phyloP scores from a whole-genome alignment of 75 land plant species.

The Pinus tabuliformis region DNA sequence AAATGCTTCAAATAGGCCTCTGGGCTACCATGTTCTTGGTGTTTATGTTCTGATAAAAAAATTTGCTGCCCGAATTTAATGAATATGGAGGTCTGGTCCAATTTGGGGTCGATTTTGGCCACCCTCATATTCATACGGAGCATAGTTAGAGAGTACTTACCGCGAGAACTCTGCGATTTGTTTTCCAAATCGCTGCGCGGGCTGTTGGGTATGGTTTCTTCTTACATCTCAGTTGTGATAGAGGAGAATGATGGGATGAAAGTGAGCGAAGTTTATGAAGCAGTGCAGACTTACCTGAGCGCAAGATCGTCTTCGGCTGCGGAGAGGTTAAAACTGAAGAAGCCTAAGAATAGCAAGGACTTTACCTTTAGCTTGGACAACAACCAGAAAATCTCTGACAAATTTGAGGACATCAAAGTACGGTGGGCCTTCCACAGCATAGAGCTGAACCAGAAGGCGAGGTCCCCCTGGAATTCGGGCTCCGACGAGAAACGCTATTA shows the following conservation, averaged over 20 bases:
- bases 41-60: too few species aligned
- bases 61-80: too few species aligned
- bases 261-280: slow-evolving; percentile 32
- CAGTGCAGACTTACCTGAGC: slow-evolving; percentile 32
- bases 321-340: slow-evolving; percentile 21
- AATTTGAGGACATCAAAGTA: slow-evolving; percentile 24
- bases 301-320: slow-evolving; percentile 19
- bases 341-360: slow-evolving; percentile 18
- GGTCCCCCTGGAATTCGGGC: not conserved
- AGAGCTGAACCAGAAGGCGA: not conserved
- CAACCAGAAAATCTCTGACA: slow-evolving; percentile 32
- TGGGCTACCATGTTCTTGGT: too few species aligned
- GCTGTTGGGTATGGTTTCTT: slow-evolving; percentile 13
- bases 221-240: slow-evolving; percentile 35
- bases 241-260: slow-evolving; percentile 33
- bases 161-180: slow-evolving; percentile 16
- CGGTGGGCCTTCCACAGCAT: slow-evolving; percentile 16
- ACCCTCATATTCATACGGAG: slow-evolving; percentile 14
- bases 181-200: slow-evolving; percentile 6
- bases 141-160: slow-evolving; percentile 10
- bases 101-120: slow-evolving; percentile 3
- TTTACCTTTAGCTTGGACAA: slow-evolving; percentile 19
- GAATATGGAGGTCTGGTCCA: not conserved
- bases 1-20: too few species aligned
- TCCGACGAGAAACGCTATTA: slow-evolving; percentile 7